Percentiles rank a stretch among this genome's conserved stretches.
Conservation (phyloP, 495 filamentous ascomycete genomes). For the Penicillium crystallinum region DNA sequence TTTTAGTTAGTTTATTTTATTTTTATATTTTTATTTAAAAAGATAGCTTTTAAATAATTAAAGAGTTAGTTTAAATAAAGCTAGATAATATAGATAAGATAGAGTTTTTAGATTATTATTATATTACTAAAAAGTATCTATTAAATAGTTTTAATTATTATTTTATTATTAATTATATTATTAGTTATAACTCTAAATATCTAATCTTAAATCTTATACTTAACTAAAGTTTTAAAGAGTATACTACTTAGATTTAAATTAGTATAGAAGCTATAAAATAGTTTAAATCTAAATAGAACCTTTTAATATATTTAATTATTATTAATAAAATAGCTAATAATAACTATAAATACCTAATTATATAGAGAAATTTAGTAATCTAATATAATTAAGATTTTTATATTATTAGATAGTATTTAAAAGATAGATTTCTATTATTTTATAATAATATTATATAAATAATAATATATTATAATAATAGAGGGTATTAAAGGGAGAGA, state of each 20-base stretch:
- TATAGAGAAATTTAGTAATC: no score
- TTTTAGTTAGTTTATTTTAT: background rate
- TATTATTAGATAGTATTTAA: background rate
- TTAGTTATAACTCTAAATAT: no score
- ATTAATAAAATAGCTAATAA: no score
- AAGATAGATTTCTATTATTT: background rate
- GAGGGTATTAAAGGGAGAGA: no score
- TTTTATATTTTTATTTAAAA: background rate
- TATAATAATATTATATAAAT: background rate
- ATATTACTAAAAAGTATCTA: background rate
- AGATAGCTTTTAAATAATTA: background rate
- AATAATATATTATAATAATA: background rate
- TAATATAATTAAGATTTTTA: no score
- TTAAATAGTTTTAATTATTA: background rate
- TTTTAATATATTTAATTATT: background rate
- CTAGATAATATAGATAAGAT: no score
- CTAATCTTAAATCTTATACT: no score
- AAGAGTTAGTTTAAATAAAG: no score
- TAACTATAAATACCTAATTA: no score
- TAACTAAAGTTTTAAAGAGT: no score
- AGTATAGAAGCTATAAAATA: background rate
- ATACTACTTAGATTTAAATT: no score
- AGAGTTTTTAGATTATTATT: background rate
- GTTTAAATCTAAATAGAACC: background rate
- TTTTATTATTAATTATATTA: conserved; percentile 2